Percentiles rank a stretch among this genome's conserved stretches.
These are phyloP conservation scores for Verticillium nonalfalfae DNA, from an alignment of 2,329 filamentous ascomycete species.

Conservation along the genomic window DNA sequence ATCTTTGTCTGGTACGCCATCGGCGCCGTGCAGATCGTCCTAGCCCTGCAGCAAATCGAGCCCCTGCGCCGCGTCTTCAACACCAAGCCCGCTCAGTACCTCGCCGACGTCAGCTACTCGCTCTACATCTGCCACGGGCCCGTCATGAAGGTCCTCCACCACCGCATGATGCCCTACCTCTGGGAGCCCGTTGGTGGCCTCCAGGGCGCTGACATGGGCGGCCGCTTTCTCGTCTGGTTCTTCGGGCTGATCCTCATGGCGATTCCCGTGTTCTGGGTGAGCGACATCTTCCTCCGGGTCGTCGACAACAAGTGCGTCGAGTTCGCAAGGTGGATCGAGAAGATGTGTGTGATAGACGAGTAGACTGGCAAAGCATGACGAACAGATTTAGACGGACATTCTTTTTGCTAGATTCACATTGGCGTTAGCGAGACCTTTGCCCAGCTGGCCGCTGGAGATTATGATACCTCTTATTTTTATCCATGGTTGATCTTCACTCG, in stretches of 20 bases:
- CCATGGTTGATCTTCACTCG: too few relatives aligned
- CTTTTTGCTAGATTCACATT: background rate
- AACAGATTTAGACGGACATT: too few relatives aligned
- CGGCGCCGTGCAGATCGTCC: constrained; percentile 24
- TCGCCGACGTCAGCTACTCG: constrained; percentile 49
- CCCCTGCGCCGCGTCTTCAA: constrained; percentile 33
- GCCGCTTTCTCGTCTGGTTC: constrained; percentile 25
- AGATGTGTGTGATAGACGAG: constrained; percentile 6
- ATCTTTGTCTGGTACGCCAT: constrained; percentile 27
- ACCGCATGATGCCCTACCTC: constrained; percentile 9
- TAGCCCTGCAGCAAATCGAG: constrained; percentile 21
- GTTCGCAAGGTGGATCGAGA: constrained; percentile 42
- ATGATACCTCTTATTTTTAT: background rate
- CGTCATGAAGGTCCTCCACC: constrained; percentile 31
- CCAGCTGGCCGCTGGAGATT: background rate
- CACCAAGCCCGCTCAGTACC: constrained; percentile 42
- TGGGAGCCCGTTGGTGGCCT: constrained; percentile 21
- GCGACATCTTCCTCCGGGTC: constrained; percentile 52
- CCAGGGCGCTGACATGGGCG: constrained; percentile 24
- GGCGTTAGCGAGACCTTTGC: background rate
- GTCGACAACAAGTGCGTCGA: constrained; percentile 41
- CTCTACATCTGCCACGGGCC: constrained; percentile 54
- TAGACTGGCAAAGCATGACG: background rate
- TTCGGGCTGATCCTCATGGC: constrained; percentile 27
- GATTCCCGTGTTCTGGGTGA: constrained; percentile 41